A percentile compares a stretch with the other conserved stretches of the same genome.
Evolutionary conservation across 1,284 basidiomycete species (phyloP).

Genomic region (Ganoderma sinense): DNA sequence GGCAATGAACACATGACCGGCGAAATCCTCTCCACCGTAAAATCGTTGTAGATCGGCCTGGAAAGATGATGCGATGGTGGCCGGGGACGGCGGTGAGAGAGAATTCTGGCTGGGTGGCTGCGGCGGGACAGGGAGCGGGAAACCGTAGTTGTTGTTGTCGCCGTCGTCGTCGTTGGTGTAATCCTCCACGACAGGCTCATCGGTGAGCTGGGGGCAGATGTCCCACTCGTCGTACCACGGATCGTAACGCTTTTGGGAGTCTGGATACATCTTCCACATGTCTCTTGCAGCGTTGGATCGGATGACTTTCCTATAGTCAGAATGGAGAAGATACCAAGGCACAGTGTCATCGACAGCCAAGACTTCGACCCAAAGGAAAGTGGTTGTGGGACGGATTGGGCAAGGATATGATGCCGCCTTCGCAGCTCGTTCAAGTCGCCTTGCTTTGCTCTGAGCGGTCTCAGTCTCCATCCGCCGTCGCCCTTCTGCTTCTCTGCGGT

Average conservation of each 20-base stretch:
- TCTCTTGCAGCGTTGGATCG: background rate
- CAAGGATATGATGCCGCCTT: conserved; percentile 4
- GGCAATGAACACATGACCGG: background rate
- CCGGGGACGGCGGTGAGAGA: background rate
- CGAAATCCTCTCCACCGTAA: background rate
- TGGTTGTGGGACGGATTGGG: conserved; percentile 12
- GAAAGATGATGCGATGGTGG: background rate
- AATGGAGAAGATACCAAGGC: background rate
- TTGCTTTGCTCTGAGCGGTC: background rate
- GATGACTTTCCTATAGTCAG: background rate
- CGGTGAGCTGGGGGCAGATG: conserved; percentile 1
- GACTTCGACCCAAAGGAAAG: conserved; percentile 10
- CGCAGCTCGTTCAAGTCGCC: conserved; percentile 1
- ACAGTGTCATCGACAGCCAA: conserved; percentile 4
- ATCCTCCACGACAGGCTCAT: background rate
- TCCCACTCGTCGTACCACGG: conserved; percentile 15
- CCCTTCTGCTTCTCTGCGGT: background rate
- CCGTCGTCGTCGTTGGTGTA: background rate
- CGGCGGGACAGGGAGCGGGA: background rate
- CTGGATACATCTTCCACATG: conserved; percentile 13
- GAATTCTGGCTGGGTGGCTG: background rate
- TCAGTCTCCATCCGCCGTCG: background rate
- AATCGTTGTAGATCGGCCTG: background rate
- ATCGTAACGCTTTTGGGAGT: conserved; percentile 13
- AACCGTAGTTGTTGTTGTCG: background rate